Conservation (phyloP, 2,329 filamentous ascomycete species). For the Fusarium siculi region DNA sequence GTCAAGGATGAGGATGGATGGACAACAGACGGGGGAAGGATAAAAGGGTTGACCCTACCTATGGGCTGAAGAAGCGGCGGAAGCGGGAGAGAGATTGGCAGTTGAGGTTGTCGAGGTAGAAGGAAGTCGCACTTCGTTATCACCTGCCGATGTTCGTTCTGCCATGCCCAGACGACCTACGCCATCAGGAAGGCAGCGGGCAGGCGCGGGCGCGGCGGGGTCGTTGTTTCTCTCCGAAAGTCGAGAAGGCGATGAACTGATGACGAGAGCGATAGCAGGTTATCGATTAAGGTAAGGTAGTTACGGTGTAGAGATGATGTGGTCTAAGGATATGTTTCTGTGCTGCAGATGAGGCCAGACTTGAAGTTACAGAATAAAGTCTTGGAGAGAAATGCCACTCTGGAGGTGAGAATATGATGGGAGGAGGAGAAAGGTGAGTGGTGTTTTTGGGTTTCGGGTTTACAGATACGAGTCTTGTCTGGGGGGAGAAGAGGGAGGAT, state of each 20-base stretch:
- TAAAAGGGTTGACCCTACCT: conserved; percentile 43
- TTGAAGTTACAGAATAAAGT: conserved; percentile 9
- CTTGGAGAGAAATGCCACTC: conserved; percentile 15
- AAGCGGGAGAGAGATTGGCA: conserved; percentile 40
- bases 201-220: conserved; percentile 48
- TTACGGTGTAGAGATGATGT: conserved; percentile 23
- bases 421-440: conserved; percentile 21
- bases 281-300: conserved; percentile 5
- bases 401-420: conserved; percentile 1
- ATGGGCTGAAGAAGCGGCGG: conserved; percentile 37
- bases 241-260: conserved; percentile 32
- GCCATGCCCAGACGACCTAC: conserved; percentile 73
- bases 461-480: conserved; percentile 23
- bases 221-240: conserved; percentile 35
- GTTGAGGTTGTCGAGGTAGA: conserved; percentile 51
- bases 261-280: conserved; percentile 28
- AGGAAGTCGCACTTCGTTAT: conserved; percentile 67
- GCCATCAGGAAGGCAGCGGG: conserved; percentile 65
- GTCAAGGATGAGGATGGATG: conserved; percentile 27
- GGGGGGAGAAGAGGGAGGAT: conserved; percentile 26
- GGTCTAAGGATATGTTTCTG: background rate
- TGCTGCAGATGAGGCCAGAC: conserved; percentile 7
- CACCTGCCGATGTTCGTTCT: conserved; percentile 68
- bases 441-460: conserved; percentile 28
- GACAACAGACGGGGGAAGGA: conserved; percentile 18